A percentile compares a stretch with the other conserved stretches of the same genome.
phyloP scores from a whole-genome alignment of 495 filamentous ascomycete species.

The Podospora pseudopauciseta region DNA sequence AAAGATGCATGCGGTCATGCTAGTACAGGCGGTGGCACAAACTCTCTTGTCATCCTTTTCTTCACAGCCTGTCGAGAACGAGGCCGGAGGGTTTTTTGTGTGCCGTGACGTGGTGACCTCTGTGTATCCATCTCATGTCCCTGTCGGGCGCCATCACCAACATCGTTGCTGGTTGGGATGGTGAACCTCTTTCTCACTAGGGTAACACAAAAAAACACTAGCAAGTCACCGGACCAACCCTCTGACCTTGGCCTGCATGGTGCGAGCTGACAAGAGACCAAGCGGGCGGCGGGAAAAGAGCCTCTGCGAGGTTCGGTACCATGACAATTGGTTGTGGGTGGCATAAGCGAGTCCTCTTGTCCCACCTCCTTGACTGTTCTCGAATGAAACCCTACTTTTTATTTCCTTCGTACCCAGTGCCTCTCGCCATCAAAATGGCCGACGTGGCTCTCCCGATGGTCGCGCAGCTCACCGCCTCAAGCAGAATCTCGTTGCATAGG shows the following conservation, averaged over 20 bases:
- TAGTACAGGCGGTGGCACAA: background rate
- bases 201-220: background rate
- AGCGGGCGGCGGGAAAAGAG: background rate
- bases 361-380: background rate
- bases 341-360: background rate
- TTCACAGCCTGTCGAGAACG: background rate
- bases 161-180: background rate
- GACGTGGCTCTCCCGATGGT: background rate
- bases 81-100: background rate
- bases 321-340: background rate
- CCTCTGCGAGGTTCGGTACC: background rate
- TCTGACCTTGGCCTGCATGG: background rate
- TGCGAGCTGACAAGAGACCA: background rate
- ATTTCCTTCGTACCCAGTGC: background rate
- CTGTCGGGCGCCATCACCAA: background rate
- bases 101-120: background rate
- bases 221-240: slow-evolving; percentile 6
- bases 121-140: background rate
- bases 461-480: background rate
- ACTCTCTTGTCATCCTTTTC: background rate
- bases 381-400: background rate
- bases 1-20: slow-evolving; percentile 2
- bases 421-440: background rate
- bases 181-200: background rate
- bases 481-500: background rate